Evolutionary conservation across 2,329 filamentous ascomycete genomes (phyloP), one percentile per base, ranked within the genome.

Genomic region (Penicillium oxalicum): DNA sequence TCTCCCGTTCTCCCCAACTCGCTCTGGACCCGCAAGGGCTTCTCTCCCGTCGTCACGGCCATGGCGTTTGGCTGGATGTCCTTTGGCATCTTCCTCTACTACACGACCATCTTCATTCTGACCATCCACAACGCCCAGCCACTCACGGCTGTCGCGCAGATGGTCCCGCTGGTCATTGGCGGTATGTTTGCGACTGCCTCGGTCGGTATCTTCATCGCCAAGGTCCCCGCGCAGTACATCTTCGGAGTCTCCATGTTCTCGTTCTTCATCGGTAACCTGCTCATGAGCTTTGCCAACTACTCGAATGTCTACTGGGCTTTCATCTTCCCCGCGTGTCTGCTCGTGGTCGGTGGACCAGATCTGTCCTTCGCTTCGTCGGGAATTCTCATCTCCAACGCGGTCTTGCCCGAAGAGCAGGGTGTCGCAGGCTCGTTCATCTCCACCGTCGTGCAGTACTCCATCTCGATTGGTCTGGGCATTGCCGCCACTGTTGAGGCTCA

Each of bases 391-490:
- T 79, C 76, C 41, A 77, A 84, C 55, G 69, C 69, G 2, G 69
- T 77, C 49, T 58, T 64, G 1, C 67, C 68, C 37, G 65, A 74
- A 43, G 71, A 76, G 45, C 77, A 79, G 59, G 77, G 77, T 12
- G 67, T 78, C n/a, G 74, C 76, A 1, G 76, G 74, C 1, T 80
- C 75, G 26, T 62, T 87, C 4, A 79, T 86, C 24, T 81, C 76
- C 49, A 86, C 83, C 0, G 74, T 82, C 7, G 78, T 87, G 50
- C 86, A 88, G 65, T 88, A 87, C 61, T 78, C 77, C 45, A 86
- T 87, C 36, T 81, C 81, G 0, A 65, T 87, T 2, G 82, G 81
- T 0, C 72, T 88, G 0, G 84, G 84, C 0, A 76, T 88, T 40
- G 83, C 83, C 0, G 83, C 82, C 0, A 86, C 82, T 0, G 77